Conservation (phyloP, 1,284 basidiomycete genomes). For the Cutaneotrichosporon sp. region DNA sequence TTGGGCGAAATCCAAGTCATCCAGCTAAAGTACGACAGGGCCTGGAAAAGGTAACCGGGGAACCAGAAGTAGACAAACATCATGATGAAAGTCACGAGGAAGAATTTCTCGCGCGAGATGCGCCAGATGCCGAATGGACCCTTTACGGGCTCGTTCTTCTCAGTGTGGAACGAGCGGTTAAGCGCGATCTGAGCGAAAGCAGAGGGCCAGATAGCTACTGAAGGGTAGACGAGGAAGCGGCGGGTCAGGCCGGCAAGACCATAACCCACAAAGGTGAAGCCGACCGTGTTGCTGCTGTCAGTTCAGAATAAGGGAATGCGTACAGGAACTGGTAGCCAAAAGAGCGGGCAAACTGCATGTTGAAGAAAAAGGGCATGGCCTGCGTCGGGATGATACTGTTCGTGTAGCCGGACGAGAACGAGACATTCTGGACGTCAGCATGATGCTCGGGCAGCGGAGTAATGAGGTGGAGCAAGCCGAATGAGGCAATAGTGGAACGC, state of each 20-base stretch:
- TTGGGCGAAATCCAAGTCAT: conserved; percentile 62
- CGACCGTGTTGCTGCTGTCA: conserved; percentile 35
- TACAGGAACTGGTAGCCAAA: conserved; percentile 53
- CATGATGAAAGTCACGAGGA: conserved; percentile 40
- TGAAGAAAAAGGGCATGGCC: conserved; percentile 40
- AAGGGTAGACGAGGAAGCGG: conserved; percentile 56
- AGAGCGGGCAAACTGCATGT: conserved; percentile 47
- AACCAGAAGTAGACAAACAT: conserved; percentile 54
- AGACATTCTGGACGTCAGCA: conserved; percentile 44
- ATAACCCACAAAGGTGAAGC: conserved; percentile 57
- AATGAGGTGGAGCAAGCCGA: conserved; percentile 38
- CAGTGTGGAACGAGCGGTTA: conserved; percentile 53
- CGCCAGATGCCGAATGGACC: conserved; percentile 50
- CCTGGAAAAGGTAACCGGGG: conserved; percentile 52
- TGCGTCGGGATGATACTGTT: conserved; percentile 49
- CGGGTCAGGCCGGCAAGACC: conserved; percentile 57
- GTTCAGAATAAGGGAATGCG: not conserved
- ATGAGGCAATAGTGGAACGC: conserved; percentile 54
- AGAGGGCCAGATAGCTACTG: conserved; percentile 55
- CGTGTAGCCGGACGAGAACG: conserved; percentile 49
- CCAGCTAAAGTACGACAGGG: conserved; percentile 61
- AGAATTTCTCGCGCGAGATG: conserved; percentile 48
- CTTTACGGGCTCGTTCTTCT: conserved; percentile 45
- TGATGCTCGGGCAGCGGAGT: not conserved
- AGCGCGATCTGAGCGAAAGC: conserved; percentile 55